Percentiles rank a stretch among this genome's conserved stretches.
phyloP scores from a whole-genome alignment of 177 flowering plant genomes.

The Vitis hybrid region DNA sequence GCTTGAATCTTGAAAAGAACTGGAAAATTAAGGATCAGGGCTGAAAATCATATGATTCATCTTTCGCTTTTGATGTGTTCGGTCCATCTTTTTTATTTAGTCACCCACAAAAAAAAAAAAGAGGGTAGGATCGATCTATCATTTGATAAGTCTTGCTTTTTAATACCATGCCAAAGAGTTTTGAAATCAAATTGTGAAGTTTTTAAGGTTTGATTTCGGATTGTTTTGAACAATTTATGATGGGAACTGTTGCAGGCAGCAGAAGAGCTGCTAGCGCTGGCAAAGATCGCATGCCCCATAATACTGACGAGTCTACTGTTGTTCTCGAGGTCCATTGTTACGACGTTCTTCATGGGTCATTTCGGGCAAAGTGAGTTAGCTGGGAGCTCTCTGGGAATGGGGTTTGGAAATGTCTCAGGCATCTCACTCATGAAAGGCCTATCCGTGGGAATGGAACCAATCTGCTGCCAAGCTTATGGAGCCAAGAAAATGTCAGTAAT shows the following conservation, averaged over 20 bases:
- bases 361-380: constrained; percentile 41
- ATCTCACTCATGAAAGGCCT: constrained; percentile 50
- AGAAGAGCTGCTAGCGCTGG: constrained; percentile 37
- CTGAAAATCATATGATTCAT: too few species aligned
- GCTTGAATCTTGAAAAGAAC: too few species aligned
- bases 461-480: constrained; percentile 62
- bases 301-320: constrained; percentile 33
- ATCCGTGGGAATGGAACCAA: constrained; percentile 62
- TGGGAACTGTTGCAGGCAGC: constrained; percentile 23
- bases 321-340: constrained; percentile 34
- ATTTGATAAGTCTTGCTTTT: too few species aligned
- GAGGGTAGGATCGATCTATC: too few species aligned
- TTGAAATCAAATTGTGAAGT: too few species aligned
- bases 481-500: constrained; percentile 47
- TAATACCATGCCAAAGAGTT: too few species aligned
- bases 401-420: constrained; percentile 53
- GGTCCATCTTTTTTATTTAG: too few species aligned
- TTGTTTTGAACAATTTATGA: too few species aligned
- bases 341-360: constrained; percentile 48
- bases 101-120: too few species aligned
- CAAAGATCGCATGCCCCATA: constrained; percentile 39
- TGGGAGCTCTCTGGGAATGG: constrained; percentile 49
- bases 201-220: neutral
- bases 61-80: too few species aligned
- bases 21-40: too few species aligned